Base-by-base conservation (phyloP, 2,329 filamentous ascomycete genomes). In the Alternaria longipes region DNA sequence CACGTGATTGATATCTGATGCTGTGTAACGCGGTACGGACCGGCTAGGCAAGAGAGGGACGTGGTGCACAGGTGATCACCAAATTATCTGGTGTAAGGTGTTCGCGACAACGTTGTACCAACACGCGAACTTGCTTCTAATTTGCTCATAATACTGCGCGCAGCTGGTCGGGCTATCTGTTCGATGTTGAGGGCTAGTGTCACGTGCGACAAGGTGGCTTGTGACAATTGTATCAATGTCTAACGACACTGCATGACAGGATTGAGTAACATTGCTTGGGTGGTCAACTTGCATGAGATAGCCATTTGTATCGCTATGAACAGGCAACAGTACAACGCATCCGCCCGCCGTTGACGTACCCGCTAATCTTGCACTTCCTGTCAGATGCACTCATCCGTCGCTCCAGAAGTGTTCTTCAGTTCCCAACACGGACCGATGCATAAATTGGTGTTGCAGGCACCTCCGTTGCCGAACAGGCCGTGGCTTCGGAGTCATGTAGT, bases 341-440 rank as follows among this genome's bases (percentile, higher is more conserved):
- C 26, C 58, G 56, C 36, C 57, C 50, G 50, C 54, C 28, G 36
- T 61, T 64, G 57, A 60, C 54, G 40, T 62, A 56, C 54, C 58
- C 52, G 56, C 57, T 64, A 53, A 52, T 51, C 42, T 54, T 59
- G 62, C 62, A 56, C 61, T 62, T 57, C 67, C 61, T 71, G 65
- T 67, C 68, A 66, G 56, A 62, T 59, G 58, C 62, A 66, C 28
- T 36, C 56, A 61, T 51, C 67, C 56, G 58, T 60, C 51, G 57
- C 60, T 54, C 60, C 47, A 61, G 53, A 38, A 57, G 22, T 40
- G 50, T 60, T 49, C 49, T 42, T 52, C 55, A 36, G 40, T 55
- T 53, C 54, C 60, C 30, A 53, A 50, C 24, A 60, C 58, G 51
- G 62, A 28, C 24, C 16, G 40, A 57, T 55, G 62, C 67, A 67